phyloP scores from a whole-genome alignment of 2,329 filamentous ascomycete species.

The Huntiella savannae region DNA sequence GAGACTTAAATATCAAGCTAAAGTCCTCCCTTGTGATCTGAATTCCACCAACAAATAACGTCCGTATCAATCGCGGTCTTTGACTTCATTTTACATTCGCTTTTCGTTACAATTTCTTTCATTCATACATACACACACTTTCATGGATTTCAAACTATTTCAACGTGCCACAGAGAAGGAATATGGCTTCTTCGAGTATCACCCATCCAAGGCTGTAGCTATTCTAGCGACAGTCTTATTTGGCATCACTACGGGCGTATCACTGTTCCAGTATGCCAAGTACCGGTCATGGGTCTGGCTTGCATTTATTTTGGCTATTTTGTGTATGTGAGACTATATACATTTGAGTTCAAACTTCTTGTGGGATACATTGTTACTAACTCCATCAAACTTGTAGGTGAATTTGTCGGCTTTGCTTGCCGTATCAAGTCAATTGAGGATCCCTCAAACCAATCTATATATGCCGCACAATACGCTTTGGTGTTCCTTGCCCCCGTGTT shows the following conservation, averaged over 20 bases:
- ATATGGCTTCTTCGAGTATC: neutral
- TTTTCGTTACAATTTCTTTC: too few relatives aligned
- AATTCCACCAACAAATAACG: too few relatives aligned
- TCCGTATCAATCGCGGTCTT: too few relatives aligned
- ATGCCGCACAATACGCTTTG: slow-evolving; percentile 14
- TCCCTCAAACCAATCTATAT: slow-evolving; percentile 7
- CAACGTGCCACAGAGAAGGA: neutral
- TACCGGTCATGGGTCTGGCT: slow-evolving; percentile 5
- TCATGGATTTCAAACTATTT: too few relatives aligned
- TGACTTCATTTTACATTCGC: too few relatives aligned
- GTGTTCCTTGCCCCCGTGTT: slow-evolving; percentile 14
- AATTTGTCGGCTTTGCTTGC: neutral
- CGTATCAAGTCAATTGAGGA: neutral
- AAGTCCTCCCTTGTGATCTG: too few relatives aligned
- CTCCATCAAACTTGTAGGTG: neutral
- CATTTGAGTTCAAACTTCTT: neutral
- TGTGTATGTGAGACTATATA: neutral
- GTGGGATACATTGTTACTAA: neutral
- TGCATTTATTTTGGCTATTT: neutral
- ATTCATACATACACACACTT: too few relatives aligned
- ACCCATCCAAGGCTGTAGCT: slow-evolving; percentile 1
- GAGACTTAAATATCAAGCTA: too few relatives aligned
- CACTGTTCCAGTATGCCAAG: slow-evolving; percentile 4
- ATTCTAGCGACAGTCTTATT: slow-evolving; percentile 8
- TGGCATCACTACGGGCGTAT: neutral